phyloP scores from a whole-genome alignment of 495 filamentous ascomycete genomes.

The Chaetomium fimeti region DNA sequence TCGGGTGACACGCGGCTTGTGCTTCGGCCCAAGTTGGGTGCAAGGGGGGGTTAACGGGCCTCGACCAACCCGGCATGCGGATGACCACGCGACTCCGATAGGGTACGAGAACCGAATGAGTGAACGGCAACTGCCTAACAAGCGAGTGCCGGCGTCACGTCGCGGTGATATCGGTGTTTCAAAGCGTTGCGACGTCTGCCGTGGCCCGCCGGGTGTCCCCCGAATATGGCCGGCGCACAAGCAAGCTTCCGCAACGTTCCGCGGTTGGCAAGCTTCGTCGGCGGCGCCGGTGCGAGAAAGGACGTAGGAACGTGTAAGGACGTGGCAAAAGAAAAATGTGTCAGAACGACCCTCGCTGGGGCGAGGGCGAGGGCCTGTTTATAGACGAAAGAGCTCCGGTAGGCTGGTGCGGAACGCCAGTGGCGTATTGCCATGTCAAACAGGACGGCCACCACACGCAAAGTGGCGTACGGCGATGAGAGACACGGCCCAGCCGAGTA shows the following conservation, averaged over 20 bases:
- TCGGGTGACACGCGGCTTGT: constrained; percentile 32
- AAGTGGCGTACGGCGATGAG: background rate
- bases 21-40: constrained; percentile 7
- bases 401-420: constrained; percentile 7
- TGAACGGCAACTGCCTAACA: background rate
- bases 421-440: constrained; percentile 3
- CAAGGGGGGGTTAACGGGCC: background rate
- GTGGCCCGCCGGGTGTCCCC: constrained; percentile 4
- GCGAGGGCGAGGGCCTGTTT: background rate
- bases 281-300: background rate
- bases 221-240: constrained; percentile 6
- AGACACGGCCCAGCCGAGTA: background rate
- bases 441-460: background rate
- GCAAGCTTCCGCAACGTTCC: background rate
- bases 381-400: background rate
- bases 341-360: background rate
- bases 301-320: background rate
- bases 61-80: background rate
- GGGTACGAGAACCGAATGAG: background rate
- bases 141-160: constrained; percentile 5
- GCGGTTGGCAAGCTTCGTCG: constrained; percentile 4
- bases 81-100: background rate
- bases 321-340: background rate
- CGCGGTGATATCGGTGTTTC: constrained; percentile 18
- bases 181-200: constrained; percentile 15